phyloP scores from a whole-genome alignment of 2,329 filamentous ascomycete genomes.

The Xylaria multiplex region DNA sequence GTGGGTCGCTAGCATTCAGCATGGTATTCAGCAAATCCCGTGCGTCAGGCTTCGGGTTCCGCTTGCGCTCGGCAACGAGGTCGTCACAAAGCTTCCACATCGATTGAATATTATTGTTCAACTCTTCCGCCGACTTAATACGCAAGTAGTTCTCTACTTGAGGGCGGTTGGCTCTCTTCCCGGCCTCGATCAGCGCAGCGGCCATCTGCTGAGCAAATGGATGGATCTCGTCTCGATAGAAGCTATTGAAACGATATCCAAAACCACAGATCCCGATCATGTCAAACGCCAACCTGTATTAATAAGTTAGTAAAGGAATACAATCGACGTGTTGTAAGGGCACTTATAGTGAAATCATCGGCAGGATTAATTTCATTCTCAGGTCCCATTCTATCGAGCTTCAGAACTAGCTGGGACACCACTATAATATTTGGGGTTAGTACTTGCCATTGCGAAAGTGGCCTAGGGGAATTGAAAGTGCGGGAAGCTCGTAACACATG shows the following conservation, averaged over 20 bases:
- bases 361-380: slow-evolving; percentile 28
- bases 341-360: slow-evolving; percentile 36
- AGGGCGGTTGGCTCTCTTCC: slow-evolving; percentile 30
- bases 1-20: slow-evolving; percentile 28
- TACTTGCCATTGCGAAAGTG: too few relatives aligned
- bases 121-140: slow-evolving; percentile 24
- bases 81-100: slow-evolving; percentile 35
- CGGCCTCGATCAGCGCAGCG: slow-evolving; percentile 25
- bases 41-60: slow-evolving; percentile 29
- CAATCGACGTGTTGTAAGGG: background rate
- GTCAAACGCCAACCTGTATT: slow-evolving; percentile 34
- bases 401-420: slow-evolving; percentile 32
- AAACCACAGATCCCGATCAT: slow-evolving; percentile 31
- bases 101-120: slow-evolving; percentile 21
- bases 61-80: slow-evolving; percentile 32
- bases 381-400: slow-evolving; percentile 29
- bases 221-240: slow-evolving; percentile 34
- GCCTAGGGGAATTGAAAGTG: too few relatives aligned
- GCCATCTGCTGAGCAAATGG: slow-evolving; percentile 30
- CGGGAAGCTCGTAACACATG: too few relatives aligned
- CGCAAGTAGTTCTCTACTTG: slow-evolving; percentile 23
- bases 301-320: slow-evolving; percentile 3
- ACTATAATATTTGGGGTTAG: background rate
- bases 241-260: slow-evolving; percentile 35
- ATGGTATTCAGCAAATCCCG: slow-evolving; percentile 31